Evolutionary conservation across 306 rosid genomes (phyloP), one percentile per base, ranked within the genome.

Genomic region (Medicago ruthenica): DNA sequence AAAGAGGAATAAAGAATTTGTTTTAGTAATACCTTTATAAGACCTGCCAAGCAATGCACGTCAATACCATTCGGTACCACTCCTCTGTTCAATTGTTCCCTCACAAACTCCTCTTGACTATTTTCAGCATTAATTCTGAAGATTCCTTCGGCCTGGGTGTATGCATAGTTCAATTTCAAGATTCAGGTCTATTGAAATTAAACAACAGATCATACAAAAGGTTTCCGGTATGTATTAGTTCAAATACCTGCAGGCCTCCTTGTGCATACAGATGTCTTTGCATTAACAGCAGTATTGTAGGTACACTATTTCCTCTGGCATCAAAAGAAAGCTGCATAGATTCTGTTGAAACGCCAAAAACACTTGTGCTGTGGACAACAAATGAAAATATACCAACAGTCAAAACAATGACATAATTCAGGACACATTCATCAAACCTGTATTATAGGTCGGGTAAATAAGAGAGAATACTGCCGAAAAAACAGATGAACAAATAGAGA

Each of bases 321-420:
- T 96, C 99, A 73, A 96, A 92, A 13, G 98, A 92, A 77, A 96
- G 99, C 87, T 96, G 99, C 99, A 96, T 96, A 9, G 99, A 96
- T 77, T 96, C 98, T 4, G 99, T 96, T 44, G 99, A 96, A 65
- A 96, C 99, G 71, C 99, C 99, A 54, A 96, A 96, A 75, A 96
- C 99, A 76, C 63, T 92, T 57, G 99, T 86, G 48, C 99, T 96
- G 89, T 79, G 61, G 66, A 83, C 10, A 73, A 66, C 59, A 66
- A 82, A 84, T 55, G 50, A 67, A 79, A 21, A 64, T 53, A 79
- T 62, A 86, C 82, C 80, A 85, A 79, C 12, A 51, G 76, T 87
- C 66, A 80, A 82, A 20, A 14, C 39, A 67, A 74, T 67, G 24
- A 71, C 45, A 65, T 4, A 50, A 64, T 58, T 34, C 55, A 37